Percentiles rank a stretch among this genome's conserved stretches.
Conservation (phyloP, 2,329 filamentous ascomycete genomes). For the Emydomyces testavorans region DNA sequence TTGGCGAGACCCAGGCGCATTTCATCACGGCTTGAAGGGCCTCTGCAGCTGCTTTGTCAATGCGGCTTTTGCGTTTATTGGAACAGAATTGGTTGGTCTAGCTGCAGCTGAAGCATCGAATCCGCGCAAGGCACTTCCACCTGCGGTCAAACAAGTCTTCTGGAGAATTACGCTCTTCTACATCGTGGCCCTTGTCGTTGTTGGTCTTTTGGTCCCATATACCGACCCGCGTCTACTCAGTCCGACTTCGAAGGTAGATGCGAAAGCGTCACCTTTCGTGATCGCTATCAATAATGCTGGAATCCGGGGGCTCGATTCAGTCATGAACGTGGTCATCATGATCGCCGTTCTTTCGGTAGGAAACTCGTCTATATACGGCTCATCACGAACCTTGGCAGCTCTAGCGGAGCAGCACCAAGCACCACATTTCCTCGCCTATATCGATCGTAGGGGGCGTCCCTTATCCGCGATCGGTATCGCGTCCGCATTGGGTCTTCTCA, state of each 20-base stretch:
- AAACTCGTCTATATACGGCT: slow-evolving; percentile 52
- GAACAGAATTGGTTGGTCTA: slow-evolving; percentile 42
- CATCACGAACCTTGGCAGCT: slow-evolving; percentile 60
- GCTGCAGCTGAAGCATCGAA: slow-evolving; percentile 46
- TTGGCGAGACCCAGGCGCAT: slow-evolving; percentile 53
- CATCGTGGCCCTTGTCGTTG: slow-evolving; percentile 43
- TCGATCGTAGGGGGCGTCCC: slow-evolving; percentile 51
- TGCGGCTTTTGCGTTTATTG: slow-evolving; percentile 29
- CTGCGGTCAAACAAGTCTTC: slow-evolving; percentile 44
- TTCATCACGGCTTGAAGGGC: slow-evolving; percentile 45
- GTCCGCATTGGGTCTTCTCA: slow-evolving; percentile 61
- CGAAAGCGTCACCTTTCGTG: slow-evolving; percentile 61
- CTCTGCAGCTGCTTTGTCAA: slow-evolving; percentile 49
- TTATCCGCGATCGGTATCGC: slow-evolving; percentile 54
- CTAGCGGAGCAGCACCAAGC: slow-evolving; percentile 65
- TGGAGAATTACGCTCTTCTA: slow-evolving; percentile 49
- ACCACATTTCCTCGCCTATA: slow-evolving; percentile 56
- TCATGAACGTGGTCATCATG: slow-evolving; percentile 67
- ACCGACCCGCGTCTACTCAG: slow-evolving; percentile 48
- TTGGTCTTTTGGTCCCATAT: slow-evolving; percentile 56
- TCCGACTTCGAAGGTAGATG: slow-evolving; percentile 48
- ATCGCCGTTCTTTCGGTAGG: slow-evolving; percentile 59
- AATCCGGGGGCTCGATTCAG: slow-evolving; percentile 54
- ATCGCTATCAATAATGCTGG: slow-evolving; percentile 59
- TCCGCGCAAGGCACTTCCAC: slow-evolving; percentile 43